Conservation (phyloP, 176 grass and related monocot genomes). For the Areca catechu region DNA sequence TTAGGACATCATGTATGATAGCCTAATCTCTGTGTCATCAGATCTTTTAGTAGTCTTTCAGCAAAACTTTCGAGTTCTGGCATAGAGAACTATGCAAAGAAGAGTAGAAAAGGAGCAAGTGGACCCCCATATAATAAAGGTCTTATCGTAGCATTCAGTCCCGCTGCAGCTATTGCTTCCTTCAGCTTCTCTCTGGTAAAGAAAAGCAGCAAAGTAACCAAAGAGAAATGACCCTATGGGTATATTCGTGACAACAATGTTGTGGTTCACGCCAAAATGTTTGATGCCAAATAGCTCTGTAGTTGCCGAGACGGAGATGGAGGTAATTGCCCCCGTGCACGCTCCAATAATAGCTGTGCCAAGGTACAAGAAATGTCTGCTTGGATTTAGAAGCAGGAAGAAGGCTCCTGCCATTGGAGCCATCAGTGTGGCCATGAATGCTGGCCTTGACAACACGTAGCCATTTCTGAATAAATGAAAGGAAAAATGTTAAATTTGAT, state of each 20-base stretch:
- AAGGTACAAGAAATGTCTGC: conserved; percentile 39
- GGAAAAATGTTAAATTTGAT: too few relatives aligned
- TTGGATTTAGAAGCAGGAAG: conserved; percentile 55
- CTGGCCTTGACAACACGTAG: conserved; percentile 48
- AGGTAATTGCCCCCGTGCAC: conserved; percentile 87
- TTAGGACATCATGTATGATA: too few relatives aligned
- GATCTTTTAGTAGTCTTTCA: too few relatives aligned
- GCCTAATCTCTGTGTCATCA: too few relatives aligned
- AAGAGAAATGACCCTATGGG: conserved; percentile 81
- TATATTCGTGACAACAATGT: conserved; percentile 85
- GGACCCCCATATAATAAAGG: conserved; percentile 4
- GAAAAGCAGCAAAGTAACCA: conserved; percentile 66
- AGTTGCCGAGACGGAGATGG: conserved; percentile 74
- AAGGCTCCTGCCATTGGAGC: conserved; percentile 67
- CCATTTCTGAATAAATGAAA: conserved; percentile 34
- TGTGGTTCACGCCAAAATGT: conserved; percentile 93
- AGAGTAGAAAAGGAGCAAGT: conserved; percentile 5
- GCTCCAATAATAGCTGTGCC: conserved; percentile 70
- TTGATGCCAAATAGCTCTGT: conserved; percentile 81
- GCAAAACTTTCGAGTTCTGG: conserved; percentile 12
- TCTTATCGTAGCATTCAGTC: not conserved
- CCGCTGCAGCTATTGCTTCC: conserved; percentile 14
- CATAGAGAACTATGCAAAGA: conserved; percentile 13
- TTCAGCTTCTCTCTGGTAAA: conserved; percentile 51
- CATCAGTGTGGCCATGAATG: conserved; percentile 82